Conservation (phyloP, 139 green algal genomes). For the Chlorella sorokiniana region DNA sequence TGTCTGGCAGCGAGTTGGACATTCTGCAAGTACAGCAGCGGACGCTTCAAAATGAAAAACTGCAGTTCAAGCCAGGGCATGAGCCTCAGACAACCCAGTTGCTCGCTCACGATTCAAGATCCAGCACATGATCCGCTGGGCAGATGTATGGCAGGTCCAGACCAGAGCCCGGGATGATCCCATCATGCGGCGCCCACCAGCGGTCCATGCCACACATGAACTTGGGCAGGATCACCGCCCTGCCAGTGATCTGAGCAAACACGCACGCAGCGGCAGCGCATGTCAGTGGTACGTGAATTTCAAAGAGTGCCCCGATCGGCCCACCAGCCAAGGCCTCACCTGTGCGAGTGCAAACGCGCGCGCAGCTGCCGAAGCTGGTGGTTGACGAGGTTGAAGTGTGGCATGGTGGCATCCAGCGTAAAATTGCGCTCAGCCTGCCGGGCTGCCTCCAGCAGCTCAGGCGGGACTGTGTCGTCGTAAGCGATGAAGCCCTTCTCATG, state of each 20-base stretch:
- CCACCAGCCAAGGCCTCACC: slow-evolving; percentile 18
- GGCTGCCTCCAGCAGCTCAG: slow-evolving; percentile 22
- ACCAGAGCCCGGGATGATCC: slow-evolving; percentile 78
- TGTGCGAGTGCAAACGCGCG: slow-evolving; percentile 64
- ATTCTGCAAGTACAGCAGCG: neutral
- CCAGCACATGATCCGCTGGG: slow-evolving; percentile 90
- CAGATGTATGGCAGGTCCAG: slow-evolving; percentile 83
- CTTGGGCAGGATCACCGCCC: slow-evolving; percentile 78
- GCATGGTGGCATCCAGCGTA: slow-evolving; percentile 31
- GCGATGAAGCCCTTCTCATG: slow-evolving; percentile 6
- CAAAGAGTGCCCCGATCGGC: too few relatives aligned
- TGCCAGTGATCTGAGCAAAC: slow-evolving; percentile 42
- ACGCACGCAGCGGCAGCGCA: neutral
- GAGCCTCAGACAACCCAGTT: neutral
- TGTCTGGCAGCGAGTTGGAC: neutral
- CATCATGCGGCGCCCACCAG: slow-evolving; percentile 89
- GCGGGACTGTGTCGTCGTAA: slow-evolving; percentile 20
- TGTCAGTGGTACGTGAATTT: too few relatives aligned
- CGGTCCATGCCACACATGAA: slow-evolving; percentile 86
- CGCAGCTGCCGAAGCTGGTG: slow-evolving; percentile 67
- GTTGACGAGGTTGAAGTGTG: slow-evolving; percentile 54
- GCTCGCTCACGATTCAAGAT: slow-evolving; percentile 69
- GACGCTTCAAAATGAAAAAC: neutral
- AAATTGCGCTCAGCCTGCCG: neutral
- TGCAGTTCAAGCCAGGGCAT: neutral